Conservation (phyloP, 768 basidiomycete genomes). For the Exsudoporus frostii region DNA sequence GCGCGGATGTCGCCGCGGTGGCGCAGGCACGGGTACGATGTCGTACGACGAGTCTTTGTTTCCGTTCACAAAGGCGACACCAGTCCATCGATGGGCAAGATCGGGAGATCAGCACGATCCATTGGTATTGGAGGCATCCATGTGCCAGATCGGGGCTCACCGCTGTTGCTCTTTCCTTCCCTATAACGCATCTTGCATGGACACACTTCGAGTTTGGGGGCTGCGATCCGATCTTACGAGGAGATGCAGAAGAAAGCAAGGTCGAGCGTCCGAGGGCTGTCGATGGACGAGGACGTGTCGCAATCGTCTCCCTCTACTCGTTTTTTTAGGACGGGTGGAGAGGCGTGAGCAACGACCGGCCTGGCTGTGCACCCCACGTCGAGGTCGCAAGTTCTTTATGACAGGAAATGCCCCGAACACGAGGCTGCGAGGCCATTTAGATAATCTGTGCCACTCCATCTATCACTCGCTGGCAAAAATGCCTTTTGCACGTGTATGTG, state of each 20-base stretch:
- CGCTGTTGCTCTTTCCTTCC: constrained; percentile 28
- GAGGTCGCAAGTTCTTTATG: constrained; percentile 10
- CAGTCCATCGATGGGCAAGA: constrained; percentile 14
- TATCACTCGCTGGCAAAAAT: constrained; percentile 20
- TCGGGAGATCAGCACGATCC: constrained; percentile 8
- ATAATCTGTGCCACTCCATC: constrained; percentile 22
- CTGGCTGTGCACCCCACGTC: constrained; percentile 4
- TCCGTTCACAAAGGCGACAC: neutral
- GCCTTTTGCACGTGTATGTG: constrained; percentile 21
- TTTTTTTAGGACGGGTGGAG: neutral
- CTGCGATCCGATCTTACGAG: neutral
- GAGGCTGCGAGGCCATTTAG: constrained; percentile 27
- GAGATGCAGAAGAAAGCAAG: neutral
- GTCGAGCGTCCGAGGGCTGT: neutral
- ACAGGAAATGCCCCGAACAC: constrained; percentile 21
- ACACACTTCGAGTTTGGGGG: neutral
- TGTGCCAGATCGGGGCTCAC: constrained; percentile 15
- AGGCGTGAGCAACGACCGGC: neutral
- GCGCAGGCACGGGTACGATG: constrained; percentile 22
- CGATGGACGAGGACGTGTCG: neutral
- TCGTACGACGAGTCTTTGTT: constrained; percentile 33
- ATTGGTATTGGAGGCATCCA: neutral
- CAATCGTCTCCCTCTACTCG: neutral
- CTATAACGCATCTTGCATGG: constrained; percentile 21
- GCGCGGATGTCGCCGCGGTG: constrained; percentile 23